Percentiles rank a stretch among this genome's conserved stretches.
phyloP scores from a whole-genome alignment of 2,329 filamentous ascomycete species.

The Fusarium devonianum region DNA sequence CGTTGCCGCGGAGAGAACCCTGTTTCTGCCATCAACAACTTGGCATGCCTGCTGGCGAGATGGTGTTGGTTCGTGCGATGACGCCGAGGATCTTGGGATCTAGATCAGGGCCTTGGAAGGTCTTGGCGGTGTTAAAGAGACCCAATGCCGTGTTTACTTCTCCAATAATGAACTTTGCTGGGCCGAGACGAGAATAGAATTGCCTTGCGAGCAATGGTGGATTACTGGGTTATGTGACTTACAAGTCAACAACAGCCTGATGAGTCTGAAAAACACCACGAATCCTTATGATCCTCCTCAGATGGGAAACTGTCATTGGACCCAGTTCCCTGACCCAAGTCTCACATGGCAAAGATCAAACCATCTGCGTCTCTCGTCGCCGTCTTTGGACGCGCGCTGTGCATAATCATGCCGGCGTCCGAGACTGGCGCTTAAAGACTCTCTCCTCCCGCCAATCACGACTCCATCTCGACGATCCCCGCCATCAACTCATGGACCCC shows the following conservation, averaged over 20 bases:
- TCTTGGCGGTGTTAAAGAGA: constrained; percentile 2
- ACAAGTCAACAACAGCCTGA: too few species aligned
- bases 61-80: constrained; percentile 23
- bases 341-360: constrained; percentile 21
- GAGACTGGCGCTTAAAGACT: constrained; percentile 32
- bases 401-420: constrained; percentile 27
- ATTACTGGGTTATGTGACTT: too few species aligned
- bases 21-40: constrained; percentile 26
- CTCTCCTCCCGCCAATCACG: constrained; percentile 26
- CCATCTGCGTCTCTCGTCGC: constrained; percentile 2
- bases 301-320: too few species aligned
- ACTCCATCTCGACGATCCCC: constrained; percentile 5
- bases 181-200: too few species aligned
- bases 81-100: constrained; percentile 29
- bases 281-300: too few species aligned
- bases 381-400: constrained; percentile 29
- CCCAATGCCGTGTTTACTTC: too few species aligned
- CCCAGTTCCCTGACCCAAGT: constrained; percentile 2
- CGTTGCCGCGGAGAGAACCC: constrained; percentile 12
- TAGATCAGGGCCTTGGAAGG: constrained; percentile 7
- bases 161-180: too few species aligned
- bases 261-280: too few species aligned
- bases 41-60: constrained; percentile 14
- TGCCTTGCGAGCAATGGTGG: too few species aligned
- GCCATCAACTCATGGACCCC: constrained; percentile 25